Percentiles rank a stretch among this genome's conserved stretches.
Evolutionary conservation across 2,329 filamentous ascomycete genomes (phyloP).

Genomic region (Exserohilum rostratum): DNA sequence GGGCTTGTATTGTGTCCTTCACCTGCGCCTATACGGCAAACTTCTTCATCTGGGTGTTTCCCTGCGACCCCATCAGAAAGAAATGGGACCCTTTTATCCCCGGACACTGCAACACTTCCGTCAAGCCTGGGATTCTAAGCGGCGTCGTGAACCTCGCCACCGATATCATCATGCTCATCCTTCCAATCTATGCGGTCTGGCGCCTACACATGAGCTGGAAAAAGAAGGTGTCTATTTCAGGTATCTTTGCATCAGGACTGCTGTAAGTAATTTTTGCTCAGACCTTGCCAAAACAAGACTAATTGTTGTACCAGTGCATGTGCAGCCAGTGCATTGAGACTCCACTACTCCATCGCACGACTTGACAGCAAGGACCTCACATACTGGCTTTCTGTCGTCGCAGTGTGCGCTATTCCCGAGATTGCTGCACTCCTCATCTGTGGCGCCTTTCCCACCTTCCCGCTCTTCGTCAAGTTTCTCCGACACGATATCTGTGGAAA

Average conservation of each 20-base stretch:
- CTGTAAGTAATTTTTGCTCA: neutral
- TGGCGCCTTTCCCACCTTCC: slow-evolving; percentile 21
- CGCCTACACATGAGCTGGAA: neutral
- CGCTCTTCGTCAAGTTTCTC: slow-evolving; percentile 15
- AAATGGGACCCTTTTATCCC: slow-evolving; percentile 22
- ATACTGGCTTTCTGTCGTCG: slow-evolving; percentile 16
- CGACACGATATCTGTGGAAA: neutral
- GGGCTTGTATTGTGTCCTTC: slow-evolving; percentile 19
- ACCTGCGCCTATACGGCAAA: slow-evolving; percentile 15
- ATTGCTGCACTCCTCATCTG: slow-evolving; percentile 21
- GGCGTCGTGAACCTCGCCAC: slow-evolving; percentile 26
- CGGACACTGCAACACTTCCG: slow-evolving; percentile 24
- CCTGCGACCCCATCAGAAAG: slow-evolving; percentile 23
- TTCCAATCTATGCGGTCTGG: neutral
- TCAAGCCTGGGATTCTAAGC: slow-evolving; percentile 3
- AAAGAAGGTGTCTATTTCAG: slow-evolving; percentile 15
- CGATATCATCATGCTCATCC: neutral
- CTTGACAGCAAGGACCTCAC: slow-evolving; percentile 15
- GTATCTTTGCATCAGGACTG: neutral
- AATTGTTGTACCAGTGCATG: slow-evolving; percentile 6
- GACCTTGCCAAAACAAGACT: neutral
- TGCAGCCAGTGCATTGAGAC: slow-evolving; percentile 1
- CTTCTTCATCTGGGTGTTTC: slow-evolving; percentile 2
- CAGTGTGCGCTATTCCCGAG: slow-evolving; percentile 11
- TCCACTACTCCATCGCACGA: slow-evolving; percentile 4